Evolutionary conservation across 306 rosid species (phyloP), one percentile per base, ranked within the genome.

Genomic region (Spatholobus suberectus): DNA sequence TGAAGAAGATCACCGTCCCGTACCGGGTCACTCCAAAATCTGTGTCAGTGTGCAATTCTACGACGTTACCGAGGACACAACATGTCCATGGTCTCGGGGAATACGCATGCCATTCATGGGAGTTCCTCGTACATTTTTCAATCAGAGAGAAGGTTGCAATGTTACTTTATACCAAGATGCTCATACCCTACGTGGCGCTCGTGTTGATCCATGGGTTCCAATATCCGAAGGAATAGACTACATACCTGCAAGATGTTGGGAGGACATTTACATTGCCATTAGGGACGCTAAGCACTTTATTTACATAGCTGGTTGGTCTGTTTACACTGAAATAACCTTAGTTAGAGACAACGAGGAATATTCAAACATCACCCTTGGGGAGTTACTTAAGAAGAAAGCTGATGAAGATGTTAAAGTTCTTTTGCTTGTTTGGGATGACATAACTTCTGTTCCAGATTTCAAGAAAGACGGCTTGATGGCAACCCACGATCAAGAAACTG

Each of bases 251-350:
- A 87, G 89, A 83, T 96, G 99, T 44, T 96, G 99, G 99, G 90
- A 91, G 80, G 98, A 91, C 47, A 89, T 94, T 52, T 90, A 86
- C 43, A 77, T 78, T 11, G 94, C 94, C n/a, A 89, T 96, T 46
- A 24, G 11, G 14, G 78, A 82, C 2, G 99, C 98, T 1, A 84
- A 74, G 44, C 21, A 83, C 79, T 76, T 96, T 17, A 81, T 96
- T 83, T 96, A 96, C 91, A 91, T 94, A 65, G 78, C 93, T 13
- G 95, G 99, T 4, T 96, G 97, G 99, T 92, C 98, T 44, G 79
- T 94, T 15, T 79, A 84, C 68, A 86, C 94, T 12, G 59, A 88
- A 65, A 91, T 90, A 72, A 70, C 81, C 21, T 89, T 96, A 82
- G 26, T 83, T 71, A 88, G 96, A 77, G 94, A 90, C 73, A 76